Evolutionary conservation across 768 basidiomycete species (phyloP), one percentile per base, ranked within the genome.

Genomic region (Mycena amicta): DNA sequence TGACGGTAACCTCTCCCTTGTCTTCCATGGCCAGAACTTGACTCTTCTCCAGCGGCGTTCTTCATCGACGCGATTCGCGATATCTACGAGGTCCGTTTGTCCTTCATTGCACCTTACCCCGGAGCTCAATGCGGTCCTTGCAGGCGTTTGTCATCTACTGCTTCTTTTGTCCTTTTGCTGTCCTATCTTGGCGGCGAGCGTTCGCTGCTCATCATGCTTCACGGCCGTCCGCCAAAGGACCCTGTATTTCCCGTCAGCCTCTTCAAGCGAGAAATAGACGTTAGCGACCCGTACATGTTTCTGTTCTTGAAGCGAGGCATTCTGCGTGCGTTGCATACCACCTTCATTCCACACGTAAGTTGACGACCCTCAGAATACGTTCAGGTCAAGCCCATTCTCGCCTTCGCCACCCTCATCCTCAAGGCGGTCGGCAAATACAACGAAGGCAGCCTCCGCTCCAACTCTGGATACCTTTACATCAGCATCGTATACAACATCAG

Each of bases 61-160:
- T 88, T 97, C 60, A 95, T 99, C 59, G 97, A 99, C 70, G 93
- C 85, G 16, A 79, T 98, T 59, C 83, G 97, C 41, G 97, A 98
- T 72, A 84, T 99, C 16, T 99, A 99, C 71, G 97, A 99, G 83
- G 95, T 93, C 59, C 58, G 83, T 70, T 8, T 4, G 11, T 52
- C 29, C 22, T 1, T 47, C 18, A n/a, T n/a, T n/a, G n/a, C n/a
- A n/a, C n/a, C n/a, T n/a, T n/a, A n/a, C n/a, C n/a, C n/a, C n/a
- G n/a, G n/a, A n/a, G n/a, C n/a, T n/a, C n/a, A n/a, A n/a, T n/a
- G n/a, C n/a, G n/a, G n/a, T n/a, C n/a, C n/a, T 29, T 23, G 3
- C 53, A 94, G 92, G 93, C 93, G 1, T 96, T 95, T 70, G 92
- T 95, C 15, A 95, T 96, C 55, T 96, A 95, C 72, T 93, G 90